Conservation (phyloP, 495 filamentous ascomycete genomes). For the Chaetomidium leptoderma region DNA sequence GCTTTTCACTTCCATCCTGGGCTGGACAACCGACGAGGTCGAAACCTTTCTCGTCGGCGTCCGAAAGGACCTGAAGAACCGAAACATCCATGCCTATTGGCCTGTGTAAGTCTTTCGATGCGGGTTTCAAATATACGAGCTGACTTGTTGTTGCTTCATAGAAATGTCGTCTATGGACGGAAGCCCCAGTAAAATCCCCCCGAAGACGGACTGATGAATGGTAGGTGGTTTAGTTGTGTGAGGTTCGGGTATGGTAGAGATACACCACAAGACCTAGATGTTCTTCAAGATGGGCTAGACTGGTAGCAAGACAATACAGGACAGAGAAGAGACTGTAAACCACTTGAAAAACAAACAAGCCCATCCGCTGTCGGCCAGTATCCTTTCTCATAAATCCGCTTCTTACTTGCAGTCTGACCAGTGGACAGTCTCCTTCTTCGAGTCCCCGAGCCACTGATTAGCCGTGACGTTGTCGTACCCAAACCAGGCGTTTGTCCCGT, state of each 20-base stretch:
- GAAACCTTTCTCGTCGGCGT: conserved; percentile 21
- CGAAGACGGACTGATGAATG: too few relatives aligned
- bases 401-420: conserved; percentile 6
- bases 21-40: conserved; percentile 24
- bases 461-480: conserved; percentile 16
- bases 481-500: conserved; percentile 17
- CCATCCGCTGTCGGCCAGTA: too few relatives aligned
- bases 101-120: conserved; percentile 9
- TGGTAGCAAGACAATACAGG: too few relatives aligned
- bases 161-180: not conserved
- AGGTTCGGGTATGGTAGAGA: too few relatives aligned
- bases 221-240: too few relatives aligned
- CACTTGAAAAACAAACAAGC: not conserved
- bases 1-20: conserved; percentile 23
- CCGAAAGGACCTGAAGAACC: conserved; percentile 23
- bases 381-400: not conserved
- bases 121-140: not conserved
- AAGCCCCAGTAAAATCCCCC: conserved; percentile 3
- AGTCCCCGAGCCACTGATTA: conserved; percentile 7
- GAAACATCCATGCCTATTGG: conserved; percentile 25
- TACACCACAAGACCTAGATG: too few relatives aligned
- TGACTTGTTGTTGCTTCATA: not conserved
- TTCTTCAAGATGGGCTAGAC: too few relatives aligned
- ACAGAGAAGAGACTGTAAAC: not conserved
- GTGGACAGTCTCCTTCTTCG: conserved; percentile 11